Conservation (phyloP, 176 grass and related monocot genomes). For the Echinochloa phyllopogon region DNA sequence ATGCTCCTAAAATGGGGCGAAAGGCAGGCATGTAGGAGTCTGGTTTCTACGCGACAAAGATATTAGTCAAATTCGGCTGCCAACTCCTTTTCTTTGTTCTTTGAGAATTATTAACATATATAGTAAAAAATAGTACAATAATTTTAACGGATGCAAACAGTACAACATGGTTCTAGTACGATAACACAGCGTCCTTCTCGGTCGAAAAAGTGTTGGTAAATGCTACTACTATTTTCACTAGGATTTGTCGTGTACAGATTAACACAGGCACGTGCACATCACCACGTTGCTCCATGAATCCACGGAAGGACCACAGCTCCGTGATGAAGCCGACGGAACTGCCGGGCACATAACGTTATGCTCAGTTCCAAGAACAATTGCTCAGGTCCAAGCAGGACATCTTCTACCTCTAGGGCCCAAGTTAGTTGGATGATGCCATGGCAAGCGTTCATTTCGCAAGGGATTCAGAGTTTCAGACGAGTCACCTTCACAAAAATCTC, state of each 20-base stretch:
- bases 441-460: conserved; percentile 22
- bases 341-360: not conserved
- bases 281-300: not conserved
- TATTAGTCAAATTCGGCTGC: not conserved
- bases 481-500: not conserved
- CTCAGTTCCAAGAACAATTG: not conserved
- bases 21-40: not conserved
- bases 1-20: not conserved
- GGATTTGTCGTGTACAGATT: not conserved
- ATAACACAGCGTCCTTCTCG: too few relatives aligned
- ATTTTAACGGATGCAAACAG: too few relatives aligned
- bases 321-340: not conserved
- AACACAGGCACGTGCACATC: not conserved
- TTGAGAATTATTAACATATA: not conserved
- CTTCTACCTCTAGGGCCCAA: not conserved
- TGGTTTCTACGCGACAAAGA: not conserved
- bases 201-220: not conserved
- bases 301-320: not conserved
- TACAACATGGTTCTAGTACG: not conserved
- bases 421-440: not conserved
- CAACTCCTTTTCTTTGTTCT: not conserved
- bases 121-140: too few relatives aligned
- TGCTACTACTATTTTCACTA: not conserved
- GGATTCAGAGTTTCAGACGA: too few relatives aligned
- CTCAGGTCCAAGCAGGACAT: not conserved